These are phyloP conservation scores for Eurotiales sp. DNA, from an alignment of 2,329 filamentous ascomycete genomes.

Conservation along the genomic window DNA sequence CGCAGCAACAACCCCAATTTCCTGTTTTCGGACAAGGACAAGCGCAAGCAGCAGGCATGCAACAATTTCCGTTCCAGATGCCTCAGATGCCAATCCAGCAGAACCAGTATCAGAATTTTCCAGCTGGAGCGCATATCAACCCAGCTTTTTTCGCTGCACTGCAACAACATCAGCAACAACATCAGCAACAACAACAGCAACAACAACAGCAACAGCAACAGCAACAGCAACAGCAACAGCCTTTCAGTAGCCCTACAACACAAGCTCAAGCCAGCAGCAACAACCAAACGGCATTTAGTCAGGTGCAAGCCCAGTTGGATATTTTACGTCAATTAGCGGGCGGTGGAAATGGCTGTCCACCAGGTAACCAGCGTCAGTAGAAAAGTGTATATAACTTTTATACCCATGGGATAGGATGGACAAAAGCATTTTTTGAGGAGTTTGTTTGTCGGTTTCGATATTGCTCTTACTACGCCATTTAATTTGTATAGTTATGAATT, in stretches of 20 bases:
- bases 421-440: constrained; percentile 11
- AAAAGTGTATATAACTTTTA: neutral
- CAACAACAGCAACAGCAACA: constrained; percentile 6
- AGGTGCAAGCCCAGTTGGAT: constrained; percentile 41
- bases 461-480: neutral
- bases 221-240: neutral
- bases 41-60: constrained; percentile 24
- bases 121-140: constrained; percentile 52
- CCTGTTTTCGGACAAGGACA: constrained; percentile 11
- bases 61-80: constrained; percentile 36
- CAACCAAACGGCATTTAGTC: constrained; percentile 33
- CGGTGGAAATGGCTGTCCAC: constrained; percentile 22
- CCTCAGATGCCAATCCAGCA: constrained; percentile 43
- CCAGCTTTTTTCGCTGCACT: constrained; percentile 53
- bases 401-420: neutral
- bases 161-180: constrained; percentile 42
- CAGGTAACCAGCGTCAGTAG: neutral
- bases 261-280: constrained; percentile 19
- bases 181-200: constrained; percentile 27
- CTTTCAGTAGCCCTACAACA: neutral
- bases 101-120: constrained; percentile 38
- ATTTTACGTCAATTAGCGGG: constrained; percentile 36
- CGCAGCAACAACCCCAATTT: constrained; percentile 25
- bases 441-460: neutral
- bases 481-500: neutral